phyloP scores from a whole-genome alignment of 345 rosid genomes.

The Populus davidiana region DNA sequence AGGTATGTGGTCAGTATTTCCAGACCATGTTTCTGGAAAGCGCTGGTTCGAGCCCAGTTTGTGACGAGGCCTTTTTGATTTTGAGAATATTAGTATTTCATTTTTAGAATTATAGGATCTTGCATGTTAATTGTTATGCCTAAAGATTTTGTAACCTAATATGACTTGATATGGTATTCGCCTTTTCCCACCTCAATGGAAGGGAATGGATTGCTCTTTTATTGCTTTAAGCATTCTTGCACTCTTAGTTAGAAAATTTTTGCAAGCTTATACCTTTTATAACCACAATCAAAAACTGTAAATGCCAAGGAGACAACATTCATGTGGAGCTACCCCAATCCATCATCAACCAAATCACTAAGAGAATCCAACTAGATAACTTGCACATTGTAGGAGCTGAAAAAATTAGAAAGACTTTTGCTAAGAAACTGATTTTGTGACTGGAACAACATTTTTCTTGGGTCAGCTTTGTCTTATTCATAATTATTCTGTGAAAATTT shows the following conservation, averaged over 20 bases:
- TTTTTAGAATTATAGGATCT: not conserved
- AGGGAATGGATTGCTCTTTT: not conserved
- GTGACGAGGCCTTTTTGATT: not conserved
- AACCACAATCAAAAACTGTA: not conserved
- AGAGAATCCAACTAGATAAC: too few relatives aligned
- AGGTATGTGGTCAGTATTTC: constrained; percentile 42
- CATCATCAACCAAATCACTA: too few relatives aligned
- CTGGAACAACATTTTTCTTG: not conserved
- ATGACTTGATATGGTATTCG: not conserved
- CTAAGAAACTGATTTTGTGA: not conserved
- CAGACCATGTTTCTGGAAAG: too few relatives aligned
- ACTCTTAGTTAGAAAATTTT: not conserved
- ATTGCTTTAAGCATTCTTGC: not conserved
- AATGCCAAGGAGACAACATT: not conserved
- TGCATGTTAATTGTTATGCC: not conserved
- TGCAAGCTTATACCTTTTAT: not conserved
- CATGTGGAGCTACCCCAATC: not conserved
- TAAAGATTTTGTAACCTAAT: not conserved
- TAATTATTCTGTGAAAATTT: not conserved
- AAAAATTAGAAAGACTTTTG: not conserved
- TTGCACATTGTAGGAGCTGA: too few relatives aligned
- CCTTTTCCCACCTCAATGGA: not conserved
- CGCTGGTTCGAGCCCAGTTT: too few relatives aligned
- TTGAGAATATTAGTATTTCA: not conserved
- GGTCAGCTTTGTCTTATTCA: too few relatives aligned